Evolutionary conservation across 2,329 filamentous ascomycete genomes (phyloP), one percentile per base, ranked within the genome.

Genomic region (Cordyceps javanica): DNA sequence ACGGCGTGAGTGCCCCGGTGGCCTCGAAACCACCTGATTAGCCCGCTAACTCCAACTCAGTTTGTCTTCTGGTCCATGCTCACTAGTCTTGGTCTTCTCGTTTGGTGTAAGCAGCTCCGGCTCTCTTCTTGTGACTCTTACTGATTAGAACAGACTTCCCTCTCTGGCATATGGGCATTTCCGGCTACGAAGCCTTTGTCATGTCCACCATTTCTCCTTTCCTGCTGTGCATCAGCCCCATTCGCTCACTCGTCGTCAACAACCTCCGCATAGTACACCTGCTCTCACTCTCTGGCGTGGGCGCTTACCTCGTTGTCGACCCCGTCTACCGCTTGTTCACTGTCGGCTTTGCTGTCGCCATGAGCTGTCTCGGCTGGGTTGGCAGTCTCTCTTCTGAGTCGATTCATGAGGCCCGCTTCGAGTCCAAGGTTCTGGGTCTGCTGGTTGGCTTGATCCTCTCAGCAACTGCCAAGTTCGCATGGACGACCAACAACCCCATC

Each of bases 161-260:
- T 14, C 82, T 99, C 11, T 99, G 94, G 94, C 86, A 97, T 71
- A 99, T 99, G 94, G 94, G 94, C 28, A 95, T 99, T 60, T 97
- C 93, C 4, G 94, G 94, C 61, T 99, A 94, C 69, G 94, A 99
- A 74, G 88, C 86, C 44, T 80, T 96, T 63, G 87, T 99, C 67
- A 88, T 97, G 85, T 83, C 82, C 51, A 93, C 90, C 3, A 72
- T 93, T 53, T 89, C 92, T 5, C 94, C 94, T 0, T 78, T 92
- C 39, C 72, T 97, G 21, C 83, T 99, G 44, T 85, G 80, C 23
- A 87, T 91, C 61, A 80, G 80, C 48, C 77, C 86, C 1, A 60
- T 97, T 19, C 87, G 91, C 60, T 82, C 81, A 39, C 70, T 90
- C 16, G 80, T 90, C 11, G 75, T 88, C 54, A 83, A 81, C 60